These are phyloP conservation scores for Ceriops tagal DNA, from an alignment of 345 rosid genomes.

Conservation along the genomic window DNA sequence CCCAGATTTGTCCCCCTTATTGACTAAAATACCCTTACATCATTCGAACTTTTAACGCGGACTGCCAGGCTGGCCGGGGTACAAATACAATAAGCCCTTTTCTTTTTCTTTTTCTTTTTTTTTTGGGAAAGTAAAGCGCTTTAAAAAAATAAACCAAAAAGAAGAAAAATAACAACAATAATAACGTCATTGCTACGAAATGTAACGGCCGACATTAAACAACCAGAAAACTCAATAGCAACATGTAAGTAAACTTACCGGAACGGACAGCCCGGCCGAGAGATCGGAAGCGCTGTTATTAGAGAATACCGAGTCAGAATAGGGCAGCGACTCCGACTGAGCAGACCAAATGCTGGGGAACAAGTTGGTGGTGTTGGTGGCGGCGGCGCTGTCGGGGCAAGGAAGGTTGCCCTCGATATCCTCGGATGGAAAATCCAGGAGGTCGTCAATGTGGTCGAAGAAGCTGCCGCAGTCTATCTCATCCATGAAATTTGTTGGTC, in stretches of 20 bases:
- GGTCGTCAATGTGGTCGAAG: slow-evolving; percentile 91
- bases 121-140: not conserved
- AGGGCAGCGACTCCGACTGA: slow-evolving; percentile 56
- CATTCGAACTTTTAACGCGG: not conserved
- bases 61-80: not conserved
- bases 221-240: not conserved
- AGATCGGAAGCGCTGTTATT: slow-evolving; percentile 52
- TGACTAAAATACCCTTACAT: slow-evolving; percentile 11
- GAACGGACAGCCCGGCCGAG: slow-evolving; percentile 81
- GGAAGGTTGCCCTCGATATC: slow-evolving; percentile 51
- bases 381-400: slow-evolving; percentile 19
- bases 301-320: slow-evolving; percentile 63
- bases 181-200: slow-evolving; percentile 19
- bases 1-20: not conserved
- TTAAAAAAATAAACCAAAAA: not conserved
- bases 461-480: slow-evolving; percentile 89
- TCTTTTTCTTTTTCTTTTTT: too few relatives aligned
- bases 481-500: slow-evolving; percentile 56
- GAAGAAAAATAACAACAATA: not conserved
- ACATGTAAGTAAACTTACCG: slow-evolving; percentile 44
- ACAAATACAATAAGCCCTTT: too few relatives aligned
- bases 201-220: slow-evolving; percentile 11
- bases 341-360: slow-evolving; percentile 69
- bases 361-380: slow-evolving; percentile 18
- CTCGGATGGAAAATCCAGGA: slow-evolving; percentile 74